A percentile compares a stretch with the other conserved stretches of the same genome.
These are phyloP conservation scores for Nemania abortiva DNA, from an alignment of 2,329 filamentous ascomycete species.

Conservation along the genomic window DNA sequence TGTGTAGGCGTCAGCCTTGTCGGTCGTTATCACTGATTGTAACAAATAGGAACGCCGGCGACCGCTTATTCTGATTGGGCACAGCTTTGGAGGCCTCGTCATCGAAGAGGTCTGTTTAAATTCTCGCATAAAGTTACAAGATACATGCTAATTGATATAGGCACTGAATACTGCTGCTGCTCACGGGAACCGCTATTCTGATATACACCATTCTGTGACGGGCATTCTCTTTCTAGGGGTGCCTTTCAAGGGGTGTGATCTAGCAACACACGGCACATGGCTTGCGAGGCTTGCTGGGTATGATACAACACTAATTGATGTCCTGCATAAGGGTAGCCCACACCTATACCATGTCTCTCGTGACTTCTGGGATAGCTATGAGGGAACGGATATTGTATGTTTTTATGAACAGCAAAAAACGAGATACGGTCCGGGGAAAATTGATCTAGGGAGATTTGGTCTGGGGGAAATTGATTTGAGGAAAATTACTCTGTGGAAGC, in stretches of 20 bases:
- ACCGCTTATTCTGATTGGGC: slow-evolving; percentile 1
- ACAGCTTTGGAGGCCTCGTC: slow-evolving; percentile 1
- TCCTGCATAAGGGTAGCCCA: not conserved
- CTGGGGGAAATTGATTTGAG: too few relatives aligned
- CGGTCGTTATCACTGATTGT: not conserved
- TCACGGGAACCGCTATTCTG: not conserved
- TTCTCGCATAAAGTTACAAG: too few relatives aligned
- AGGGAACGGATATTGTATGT: not conserved
- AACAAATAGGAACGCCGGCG: not conserved
- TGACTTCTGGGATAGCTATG: slow-evolving; percentile 1
- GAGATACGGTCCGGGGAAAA: not conserved
- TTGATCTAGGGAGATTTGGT: too few relatives aligned
- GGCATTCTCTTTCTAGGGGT: not conserved
- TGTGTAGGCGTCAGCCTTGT: not conserved
- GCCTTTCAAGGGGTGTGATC: not conserved
- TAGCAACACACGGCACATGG: not conserved
- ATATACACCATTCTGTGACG: not conserved
- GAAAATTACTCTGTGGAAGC: not conserved
- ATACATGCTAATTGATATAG: not conserved
- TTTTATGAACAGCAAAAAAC: not conserved
- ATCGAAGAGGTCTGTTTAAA: not conserved
- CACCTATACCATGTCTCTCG: not conserved
- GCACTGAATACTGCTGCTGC: not conserved
- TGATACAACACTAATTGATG: not conserved
- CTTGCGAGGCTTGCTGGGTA: not conserved